Conservation (phyloP, 768 basidiomycete genomes). For the Asterophora lycoperdoides region DNA sequence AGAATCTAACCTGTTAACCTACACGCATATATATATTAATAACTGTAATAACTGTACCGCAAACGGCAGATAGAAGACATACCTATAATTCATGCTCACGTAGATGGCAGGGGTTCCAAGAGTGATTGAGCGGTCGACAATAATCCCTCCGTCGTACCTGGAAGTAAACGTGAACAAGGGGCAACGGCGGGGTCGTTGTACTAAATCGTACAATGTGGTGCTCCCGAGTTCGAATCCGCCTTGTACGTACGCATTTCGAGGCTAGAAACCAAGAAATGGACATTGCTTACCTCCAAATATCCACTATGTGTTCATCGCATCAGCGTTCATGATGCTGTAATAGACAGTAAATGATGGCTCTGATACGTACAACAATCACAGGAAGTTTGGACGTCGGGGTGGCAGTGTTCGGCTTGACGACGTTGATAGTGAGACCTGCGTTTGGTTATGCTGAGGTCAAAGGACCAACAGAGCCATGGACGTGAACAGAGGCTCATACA, state of each 20-base stretch:
- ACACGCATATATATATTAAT: background rate
- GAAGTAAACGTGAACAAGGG: background rate
- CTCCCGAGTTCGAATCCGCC: slow-evolving; percentile 27
- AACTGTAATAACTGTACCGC: background rate
- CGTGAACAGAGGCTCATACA: slow-evolving; percentile 33
- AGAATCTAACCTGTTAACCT: slow-evolving; percentile 7
- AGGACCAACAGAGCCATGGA: background rate
- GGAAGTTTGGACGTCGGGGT: slow-evolving; percentile 43
- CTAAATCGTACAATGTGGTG: slow-evolving; percentile 34
- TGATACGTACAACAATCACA: slow-evolving; percentile 44
- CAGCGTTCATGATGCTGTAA: too few relatives aligned
- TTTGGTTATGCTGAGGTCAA: background rate
- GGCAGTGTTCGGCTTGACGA: slow-evolving; percentile 40
- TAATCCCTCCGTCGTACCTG: slow-evolving; percentile 37
- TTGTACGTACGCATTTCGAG: slow-evolving; percentile 1
- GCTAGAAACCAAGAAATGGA: too few relatives aligned
- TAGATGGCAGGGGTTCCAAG: slow-evolving; percentile 44
- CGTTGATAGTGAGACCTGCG: slow-evolving; percentile 49
- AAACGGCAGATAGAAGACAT: slow-evolving; percentile 3
- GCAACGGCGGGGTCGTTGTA: slow-evolving; percentile 19
- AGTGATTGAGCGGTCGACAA: slow-evolving; percentile 41
- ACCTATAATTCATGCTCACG: slow-evolving; percentile 51
- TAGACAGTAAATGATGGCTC: background rate
- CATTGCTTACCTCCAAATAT: slow-evolving; percentile 44
- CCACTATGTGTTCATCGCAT: too few relatives aligned